These are phyloP conservation scores for Populus davidiana DNA, from an alignment of 345 rosid species.

Conservation along the genomic window DNA sequence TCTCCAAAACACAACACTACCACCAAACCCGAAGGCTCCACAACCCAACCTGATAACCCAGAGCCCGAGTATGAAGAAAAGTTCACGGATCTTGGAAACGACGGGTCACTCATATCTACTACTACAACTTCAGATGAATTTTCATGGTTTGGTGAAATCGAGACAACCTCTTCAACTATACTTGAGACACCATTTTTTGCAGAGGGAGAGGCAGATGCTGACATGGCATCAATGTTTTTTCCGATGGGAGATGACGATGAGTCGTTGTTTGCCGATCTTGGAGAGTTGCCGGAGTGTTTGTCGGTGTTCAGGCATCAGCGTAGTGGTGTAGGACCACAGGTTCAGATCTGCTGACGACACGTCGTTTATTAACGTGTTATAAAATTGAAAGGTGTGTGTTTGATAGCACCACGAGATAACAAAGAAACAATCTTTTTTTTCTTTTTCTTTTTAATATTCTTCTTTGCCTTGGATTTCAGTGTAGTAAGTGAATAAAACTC, in stretches of 20 bases:
- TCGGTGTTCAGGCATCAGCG: conserved; percentile 62
- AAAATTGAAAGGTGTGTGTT: conserved; percentile 20
- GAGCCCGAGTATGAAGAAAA: conserved; percentile 38
- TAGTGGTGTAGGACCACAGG: conserved; percentile 54
- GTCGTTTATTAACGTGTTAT: background rate
- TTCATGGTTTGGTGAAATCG: conserved; percentile 79
- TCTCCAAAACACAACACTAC: conserved; percentile 7
- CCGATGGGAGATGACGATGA: conserved; percentile 60
- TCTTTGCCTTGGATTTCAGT: conserved; percentile 40
- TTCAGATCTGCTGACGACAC: conserved; percentile 53
- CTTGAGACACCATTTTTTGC: conserved; percentile 64
- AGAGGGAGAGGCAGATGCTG: conserved; percentile 24
- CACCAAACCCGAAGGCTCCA: conserved; percentile 14
- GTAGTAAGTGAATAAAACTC: conserved; percentile 33
- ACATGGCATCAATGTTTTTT: conserved; percentile 43
- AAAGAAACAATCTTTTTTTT: background rate
- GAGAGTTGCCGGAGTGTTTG: conserved; percentile 94
- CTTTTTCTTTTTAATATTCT: conserved; percentile 10
- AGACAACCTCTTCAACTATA: conserved; percentile 64
- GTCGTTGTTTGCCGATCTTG: conserved; percentile 92
- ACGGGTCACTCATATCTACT: conserved; percentile 39
- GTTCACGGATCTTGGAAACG: conserved; percentile 44
- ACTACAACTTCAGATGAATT: conserved; percentile 49
- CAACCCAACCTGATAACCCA: conserved; percentile 1
- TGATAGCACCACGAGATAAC: conserved; percentile 6